Evolutionary conservation across 2,329 filamentous ascomycete genomes (phyloP).

Genomic region (Penicillium aurantiogriseum): DNA sequence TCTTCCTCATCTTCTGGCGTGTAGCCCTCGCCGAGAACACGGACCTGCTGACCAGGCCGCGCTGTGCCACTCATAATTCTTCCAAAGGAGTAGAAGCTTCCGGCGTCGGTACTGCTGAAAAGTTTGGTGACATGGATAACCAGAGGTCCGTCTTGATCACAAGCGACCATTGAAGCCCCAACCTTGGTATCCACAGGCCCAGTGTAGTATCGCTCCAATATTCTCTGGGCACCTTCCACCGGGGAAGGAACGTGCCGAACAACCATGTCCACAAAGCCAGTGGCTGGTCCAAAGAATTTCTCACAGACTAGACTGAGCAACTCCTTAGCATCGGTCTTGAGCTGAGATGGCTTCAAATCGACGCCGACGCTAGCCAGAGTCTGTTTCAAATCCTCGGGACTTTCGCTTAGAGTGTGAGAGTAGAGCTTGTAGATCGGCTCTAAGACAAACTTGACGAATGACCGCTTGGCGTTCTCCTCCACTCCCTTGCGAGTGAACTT

Average conservation of each 20-base stretch:
- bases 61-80: constrained; percentile 91
- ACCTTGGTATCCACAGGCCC: constrained; percentile 81
- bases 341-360: constrained; percentile 83
- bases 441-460: constrained; percentile 91
- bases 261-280: constrained; percentile 94
- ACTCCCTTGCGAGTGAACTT: constrained; percentile 86
- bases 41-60: constrained; percentile 74
- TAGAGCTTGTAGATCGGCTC: constrained; percentile 98
- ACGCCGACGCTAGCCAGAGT: constrained; percentile 81
- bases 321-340: constrained; percentile 84
- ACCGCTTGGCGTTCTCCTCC: constrained; percentile 76
- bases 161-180: constrained; percentile 74
- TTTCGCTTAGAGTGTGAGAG: constrained; percentile 89
- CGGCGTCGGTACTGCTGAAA: constrained; percentile 87
- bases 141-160: constrained; percentile 84
- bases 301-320: constrained; percentile 86
- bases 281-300: constrained; percentile 89
- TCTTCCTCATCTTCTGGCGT: constrained; percentile 97
- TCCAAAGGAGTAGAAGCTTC: constrained; percentile 84
- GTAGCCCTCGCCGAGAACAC: constrained; percentile 92
- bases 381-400: constrained; percentile 75
- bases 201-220: constrained; percentile 86
- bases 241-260: constrained; percentile 87
- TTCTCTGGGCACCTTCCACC: constrained; percentile 69
- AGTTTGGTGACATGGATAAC: constrained; percentile 93